Evolutionary conservation across 306 rosid genomes (phyloP).

Genomic region (Cucurbita moschata): DNA sequence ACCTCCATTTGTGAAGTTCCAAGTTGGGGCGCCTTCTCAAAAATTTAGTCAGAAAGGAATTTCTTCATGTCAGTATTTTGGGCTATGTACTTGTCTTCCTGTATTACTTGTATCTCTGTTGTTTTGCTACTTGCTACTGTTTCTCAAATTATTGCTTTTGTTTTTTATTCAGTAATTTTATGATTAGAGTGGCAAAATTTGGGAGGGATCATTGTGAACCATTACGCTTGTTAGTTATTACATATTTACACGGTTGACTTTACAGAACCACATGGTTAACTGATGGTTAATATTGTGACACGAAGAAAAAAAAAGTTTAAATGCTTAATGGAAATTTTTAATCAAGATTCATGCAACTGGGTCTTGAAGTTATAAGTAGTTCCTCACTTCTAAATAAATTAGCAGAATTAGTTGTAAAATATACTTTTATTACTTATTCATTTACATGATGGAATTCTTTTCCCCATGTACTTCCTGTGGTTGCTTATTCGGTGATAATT

Average conservation of each 20-base stretch:
- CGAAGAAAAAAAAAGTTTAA: background rate
- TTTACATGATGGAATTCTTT: background rate
- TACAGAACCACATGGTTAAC: background rate
- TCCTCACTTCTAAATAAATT: background rate
- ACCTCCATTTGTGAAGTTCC: conserved; percentile 89
- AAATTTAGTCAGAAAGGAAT: conserved; percentile 14
- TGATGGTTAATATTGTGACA: background rate
- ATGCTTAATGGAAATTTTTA: background rate
- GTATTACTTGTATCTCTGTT: background rate
- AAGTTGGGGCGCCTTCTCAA: conserved; percentile 48
- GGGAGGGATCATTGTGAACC: background rate
- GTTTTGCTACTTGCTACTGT: background rate
- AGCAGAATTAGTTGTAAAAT: background rate
- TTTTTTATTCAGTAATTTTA: background rate
- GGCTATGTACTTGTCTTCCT: background rate
- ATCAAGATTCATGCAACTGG: background rate
- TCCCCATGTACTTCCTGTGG: background rate
- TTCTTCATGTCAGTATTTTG: conserved; percentile 11
- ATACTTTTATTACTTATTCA: background rate
- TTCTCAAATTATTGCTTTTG: background rate
- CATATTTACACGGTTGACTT: background rate
- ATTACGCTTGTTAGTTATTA: background rate
- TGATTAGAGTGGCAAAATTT: background rate
- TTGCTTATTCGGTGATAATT: background rate
- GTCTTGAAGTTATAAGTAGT: background rate